Conservation (phyloP, 1,284 basidiomycete genomes). For the Inonotus hispidus region DNA sequence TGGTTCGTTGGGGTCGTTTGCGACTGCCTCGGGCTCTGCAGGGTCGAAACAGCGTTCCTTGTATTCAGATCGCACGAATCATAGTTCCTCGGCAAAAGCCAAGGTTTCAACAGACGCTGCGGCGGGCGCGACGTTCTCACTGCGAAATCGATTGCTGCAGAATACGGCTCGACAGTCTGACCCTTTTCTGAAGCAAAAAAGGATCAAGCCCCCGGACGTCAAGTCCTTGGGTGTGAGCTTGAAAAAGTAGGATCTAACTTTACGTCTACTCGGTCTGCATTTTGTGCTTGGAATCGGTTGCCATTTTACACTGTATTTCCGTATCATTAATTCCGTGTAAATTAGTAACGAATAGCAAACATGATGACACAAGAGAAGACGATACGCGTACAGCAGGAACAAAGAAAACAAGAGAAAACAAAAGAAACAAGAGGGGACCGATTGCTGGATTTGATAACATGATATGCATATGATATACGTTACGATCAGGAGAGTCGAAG, state of each 20-base stretch:
- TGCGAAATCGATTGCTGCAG: constrained; percentile 12
- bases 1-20: neutral
- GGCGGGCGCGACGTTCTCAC: constrained; percentile 6
- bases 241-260: constrained; percentile 1
- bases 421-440: neutral
- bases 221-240: constrained; percentile 14
- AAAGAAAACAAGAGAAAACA: constrained; percentile 3
- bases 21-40: neutral
- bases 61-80: neutral
- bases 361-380: constrained; percentile 4
- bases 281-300: neutral
- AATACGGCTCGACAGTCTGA: constrained; percentile 15
- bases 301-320: constrained; percentile 7
- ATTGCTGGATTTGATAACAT: constrained; percentile 16
- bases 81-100: neutral
- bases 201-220: constrained; percentile 10
- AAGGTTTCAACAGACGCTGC: constrained; percentile 2
- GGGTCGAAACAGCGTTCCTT: neutral
- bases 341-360: constrained; percentile 10
- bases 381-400: constrained; percentile 12
- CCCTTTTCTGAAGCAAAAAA: constrained; percentile 15
- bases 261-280: neutral
- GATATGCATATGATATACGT: constrained; percentile 19
- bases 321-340: constrained; percentile 11
- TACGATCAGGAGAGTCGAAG: neutral